Evolutionary conservation across 306 rosid genomes (phyloP).

Genomic region (Sicyos baderoa): DNA sequence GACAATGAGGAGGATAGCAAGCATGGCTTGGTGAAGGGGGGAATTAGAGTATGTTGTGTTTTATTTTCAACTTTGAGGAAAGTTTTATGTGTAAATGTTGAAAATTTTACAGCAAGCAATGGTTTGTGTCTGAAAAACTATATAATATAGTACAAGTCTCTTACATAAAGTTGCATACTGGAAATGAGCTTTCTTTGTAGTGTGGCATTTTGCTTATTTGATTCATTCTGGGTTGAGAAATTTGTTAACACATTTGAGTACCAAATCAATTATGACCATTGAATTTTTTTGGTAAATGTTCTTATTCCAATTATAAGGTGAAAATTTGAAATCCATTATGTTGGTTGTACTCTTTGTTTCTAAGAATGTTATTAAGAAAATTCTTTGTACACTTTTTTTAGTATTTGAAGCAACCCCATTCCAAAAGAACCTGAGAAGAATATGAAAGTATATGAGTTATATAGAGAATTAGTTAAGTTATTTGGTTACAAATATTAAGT

Average conservation of each 20-base stretch:
- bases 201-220: not conserved
- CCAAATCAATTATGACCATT: not conserved
- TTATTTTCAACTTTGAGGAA: not conserved
- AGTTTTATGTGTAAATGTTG: not conserved
- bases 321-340: no score
- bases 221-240: not conserved
- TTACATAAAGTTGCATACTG: not conserved
- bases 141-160: not conserved
- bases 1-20: conserved; percentile 42
- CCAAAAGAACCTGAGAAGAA: no score
- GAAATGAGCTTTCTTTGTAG: not conserved
- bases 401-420: no score
- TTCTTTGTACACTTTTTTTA: not conserved
- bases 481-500: no score
- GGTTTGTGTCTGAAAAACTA: not conserved
- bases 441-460: no score
- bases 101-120: conserved; percentile 2
- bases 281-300: not conserved
- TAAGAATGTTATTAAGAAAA: no score
- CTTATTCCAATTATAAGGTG: no score
- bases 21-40: conserved; percentile 40
- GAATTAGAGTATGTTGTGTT: not conserved
- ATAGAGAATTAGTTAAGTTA: no score
- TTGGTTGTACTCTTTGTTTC: no score
- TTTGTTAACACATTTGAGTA: not conserved